Percentiles rank a stretch among this genome's conserved stretches.
Evolutionary conservation across 352 stramenopile genomes (phyloP).

Genomic region (Pythium brachiatum): DNA sequence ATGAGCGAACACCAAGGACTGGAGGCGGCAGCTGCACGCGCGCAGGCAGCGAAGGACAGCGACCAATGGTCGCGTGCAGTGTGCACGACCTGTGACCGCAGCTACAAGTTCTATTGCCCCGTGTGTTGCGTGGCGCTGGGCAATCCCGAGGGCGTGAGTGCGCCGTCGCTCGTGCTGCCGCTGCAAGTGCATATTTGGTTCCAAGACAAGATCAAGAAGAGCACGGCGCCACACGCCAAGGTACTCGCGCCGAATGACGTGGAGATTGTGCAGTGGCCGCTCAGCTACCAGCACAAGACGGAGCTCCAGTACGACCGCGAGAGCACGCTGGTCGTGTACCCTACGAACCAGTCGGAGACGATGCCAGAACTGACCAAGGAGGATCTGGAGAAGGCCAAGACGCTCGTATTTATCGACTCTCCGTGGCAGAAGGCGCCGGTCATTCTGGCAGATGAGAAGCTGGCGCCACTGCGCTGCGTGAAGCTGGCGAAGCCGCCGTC

Average conservation of each 20-base stretch:
- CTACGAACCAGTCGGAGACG: constrained; percentile 64
- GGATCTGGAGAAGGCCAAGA: constrained; percentile 56
- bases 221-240: constrained; percentile 84
- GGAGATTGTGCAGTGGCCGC: constrained; percentile 61
- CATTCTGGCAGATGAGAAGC: constrained; percentile 58
- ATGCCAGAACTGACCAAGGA: constrained; percentile 54
- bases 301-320: constrained; percentile 53
- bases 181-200: constrained; percentile 84
- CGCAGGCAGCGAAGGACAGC: constrained; percentile 4
- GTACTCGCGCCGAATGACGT: constrained; percentile 69
- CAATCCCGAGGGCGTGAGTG: constrained; percentile 40
- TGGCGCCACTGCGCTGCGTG: constrained; percentile 61
- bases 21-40: not conserved
- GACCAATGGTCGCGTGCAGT: constrained; percentile 48
- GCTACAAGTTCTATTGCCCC: constrained; percentile 88
- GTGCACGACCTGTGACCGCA: constrained; percentile 68
- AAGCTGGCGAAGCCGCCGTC: constrained; percentile 74
- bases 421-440: constrained; percentile 83
- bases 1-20: constrained; percentile 8
- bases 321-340: constrained; percentile 77
- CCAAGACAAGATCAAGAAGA: constrained; percentile 89
- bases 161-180: constrained; percentile 62
- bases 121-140: constrained; percentile 66
- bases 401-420: constrained; percentile 85
- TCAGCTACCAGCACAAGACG: constrained; percentile 25